A percentile compares a stretch with the other conserved stretches of the same genome.
Conservation (phyloP, 768 basidiomycete genomes). For the Leccinum boreale region DNA sequence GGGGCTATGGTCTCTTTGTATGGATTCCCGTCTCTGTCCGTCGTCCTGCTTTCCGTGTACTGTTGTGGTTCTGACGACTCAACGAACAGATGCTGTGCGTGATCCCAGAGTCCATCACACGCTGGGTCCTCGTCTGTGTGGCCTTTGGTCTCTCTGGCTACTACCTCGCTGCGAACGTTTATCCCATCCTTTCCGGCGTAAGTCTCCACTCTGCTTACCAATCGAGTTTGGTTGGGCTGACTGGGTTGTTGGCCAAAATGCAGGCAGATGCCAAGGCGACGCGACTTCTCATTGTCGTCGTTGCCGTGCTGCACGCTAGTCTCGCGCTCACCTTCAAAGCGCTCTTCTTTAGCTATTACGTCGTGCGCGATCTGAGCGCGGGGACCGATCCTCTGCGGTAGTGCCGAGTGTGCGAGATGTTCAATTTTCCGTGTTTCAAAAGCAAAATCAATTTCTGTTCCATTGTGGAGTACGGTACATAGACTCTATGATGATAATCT, state of each 20-base stretch:
- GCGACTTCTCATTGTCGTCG: slow-evolving; percentile 74
- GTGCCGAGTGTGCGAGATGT: not conserved
- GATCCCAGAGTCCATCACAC: slow-evolving; percentile 75
- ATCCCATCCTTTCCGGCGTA: slow-evolving; percentile 84
- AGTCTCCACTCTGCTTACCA: slow-evolving; percentile 26
- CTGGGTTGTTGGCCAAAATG: not conserved
- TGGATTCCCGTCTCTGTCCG: slow-evolving; percentile 87
- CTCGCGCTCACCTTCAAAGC: slow-evolving; percentile 82
- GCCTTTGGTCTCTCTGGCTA: slow-evolving; percentile 82
- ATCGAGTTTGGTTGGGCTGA: not conserved
- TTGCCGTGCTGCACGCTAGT: slow-evolving; percentile 72
- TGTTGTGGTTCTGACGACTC: not conserved
- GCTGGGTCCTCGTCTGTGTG: slow-evolving; percentile 74
- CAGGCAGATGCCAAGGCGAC: slow-evolving; percentile 87
- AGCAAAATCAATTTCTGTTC: too few relatives aligned
- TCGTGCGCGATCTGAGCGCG: slow-evolving; percentile 37
- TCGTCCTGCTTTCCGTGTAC: slow-evolving; percentile 5
- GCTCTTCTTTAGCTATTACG: slow-evolving; percentile 63
- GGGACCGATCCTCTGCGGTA: slow-evolving; percentile 21
- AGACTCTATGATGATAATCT: too few relatives aligned
- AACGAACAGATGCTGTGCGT: slow-evolving; percentile 72
- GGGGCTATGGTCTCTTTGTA: slow-evolving; percentile 80
- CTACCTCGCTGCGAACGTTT: slow-evolving; percentile 82
- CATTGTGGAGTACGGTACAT: too few relatives aligned
- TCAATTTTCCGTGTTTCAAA: not conserved